These are phyloP conservation scores for Fragaria iinumae DNA, from an alignment of 306 rosid genomes.

Conservation along the genomic window DNA sequence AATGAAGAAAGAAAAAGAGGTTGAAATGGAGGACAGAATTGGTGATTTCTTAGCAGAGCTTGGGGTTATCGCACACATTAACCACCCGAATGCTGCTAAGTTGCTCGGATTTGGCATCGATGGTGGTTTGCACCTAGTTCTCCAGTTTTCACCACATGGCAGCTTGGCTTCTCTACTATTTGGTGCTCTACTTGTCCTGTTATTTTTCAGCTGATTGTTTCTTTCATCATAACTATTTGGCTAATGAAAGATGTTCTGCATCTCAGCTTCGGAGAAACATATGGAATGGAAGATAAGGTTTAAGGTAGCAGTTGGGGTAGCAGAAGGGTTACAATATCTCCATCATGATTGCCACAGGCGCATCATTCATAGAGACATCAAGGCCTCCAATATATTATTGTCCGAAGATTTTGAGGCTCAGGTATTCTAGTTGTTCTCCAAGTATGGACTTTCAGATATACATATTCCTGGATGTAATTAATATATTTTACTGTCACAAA, in stretches of 20 bases:
- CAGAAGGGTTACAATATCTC: conserved; percentile 77
- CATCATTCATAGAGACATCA: conserved; percentile 90
- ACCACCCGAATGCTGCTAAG: conserved; percentile 71
- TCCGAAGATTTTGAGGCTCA: conserved; percentile 65
- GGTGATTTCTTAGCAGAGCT: conserved; percentile 84
- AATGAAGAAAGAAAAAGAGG: conserved; percentile 57
- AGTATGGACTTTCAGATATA: not conserved
- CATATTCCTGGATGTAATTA: not conserved
- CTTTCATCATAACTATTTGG: conserved; percentile 3
- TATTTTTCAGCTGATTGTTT: not conserved
- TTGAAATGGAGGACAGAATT: conserved; percentile 60
- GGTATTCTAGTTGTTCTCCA: conserved; percentile 35
- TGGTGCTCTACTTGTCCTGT: conserved; percentile 36
- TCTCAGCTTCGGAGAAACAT: conserved; percentile 54
- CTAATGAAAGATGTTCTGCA: conserved; percentile 33
- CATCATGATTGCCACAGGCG: conserved; percentile 84
- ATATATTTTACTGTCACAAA: not conserved
- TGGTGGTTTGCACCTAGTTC: conserved; percentile 74
- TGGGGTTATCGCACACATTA: conserved; percentile 89
- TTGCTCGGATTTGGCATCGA: conserved; percentile 84
- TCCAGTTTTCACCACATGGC: conserved; percentile 68
- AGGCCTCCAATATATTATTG: conserved; percentile 88
- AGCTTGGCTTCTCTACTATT: conserved; percentile 83
- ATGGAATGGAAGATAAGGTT: conserved; percentile 75
- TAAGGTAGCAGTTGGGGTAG: conserved; percentile 79